Percentiles rank a stretch among this genome's conserved stretches.
These are phyloP conservation scores for Oryza punctata DNA, from an alignment of 176 grass and related monocot genomes.

Conservation along the genomic window DNA sequence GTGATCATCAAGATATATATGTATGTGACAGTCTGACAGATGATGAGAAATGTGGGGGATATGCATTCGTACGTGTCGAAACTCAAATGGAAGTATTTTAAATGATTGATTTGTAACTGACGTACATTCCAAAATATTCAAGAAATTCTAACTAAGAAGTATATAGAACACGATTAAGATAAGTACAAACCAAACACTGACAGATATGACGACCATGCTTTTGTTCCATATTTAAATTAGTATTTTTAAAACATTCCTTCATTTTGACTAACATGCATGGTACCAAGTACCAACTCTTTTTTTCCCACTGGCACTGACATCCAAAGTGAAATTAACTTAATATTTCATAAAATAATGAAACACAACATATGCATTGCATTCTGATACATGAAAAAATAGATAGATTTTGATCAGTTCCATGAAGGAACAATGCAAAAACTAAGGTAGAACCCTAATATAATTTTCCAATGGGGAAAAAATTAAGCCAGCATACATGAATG, in stretches of 20 bases:
- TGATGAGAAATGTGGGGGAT: not conserved
- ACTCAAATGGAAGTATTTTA: not conserved
- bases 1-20: not conserved
- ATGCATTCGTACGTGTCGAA: not conserved
- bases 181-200: not conserved
- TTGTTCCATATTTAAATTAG: not conserved
- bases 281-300: not conserved
- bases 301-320: not conserved
- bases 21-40: not conserved
- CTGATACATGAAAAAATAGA: not conserved
- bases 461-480: not conserved
- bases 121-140: not conserved
- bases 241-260: not conserved
- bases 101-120: not conserved
- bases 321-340: not conserved
- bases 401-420: not conserved
- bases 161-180: not conserved
- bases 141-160: conserved; percentile 7
- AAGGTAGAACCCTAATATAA: not conserved
- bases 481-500: not conserved
- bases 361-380: not conserved
- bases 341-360: not conserved
- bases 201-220: not conserved
- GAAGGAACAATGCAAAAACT: conserved; percentile 18
- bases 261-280: not conserved